phyloP scores from a whole-genome alignment of 2,329 filamentous ascomycete genomes.

The Zopfia rhizophila region DNA sequence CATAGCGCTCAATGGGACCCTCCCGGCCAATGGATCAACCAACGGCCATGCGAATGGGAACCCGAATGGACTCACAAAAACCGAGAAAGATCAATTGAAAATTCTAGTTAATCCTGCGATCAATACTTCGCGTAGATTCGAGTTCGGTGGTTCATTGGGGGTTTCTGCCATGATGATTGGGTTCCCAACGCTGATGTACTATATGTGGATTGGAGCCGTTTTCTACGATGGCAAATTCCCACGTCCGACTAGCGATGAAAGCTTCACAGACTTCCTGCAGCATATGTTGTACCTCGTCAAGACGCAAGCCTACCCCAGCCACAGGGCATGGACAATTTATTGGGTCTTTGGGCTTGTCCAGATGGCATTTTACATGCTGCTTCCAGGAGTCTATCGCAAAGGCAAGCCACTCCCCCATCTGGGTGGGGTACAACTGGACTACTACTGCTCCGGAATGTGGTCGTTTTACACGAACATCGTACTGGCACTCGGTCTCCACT shows the following conservation, averaged over 20 bases:
- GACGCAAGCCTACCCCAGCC: constrained; percentile 83
- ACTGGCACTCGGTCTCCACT: constrained; percentile 77
- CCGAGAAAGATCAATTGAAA: constrained; percentile 26
- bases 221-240: constrained; percentile 91
- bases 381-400: constrained; percentile 87
- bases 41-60: constrained; percentile 51
- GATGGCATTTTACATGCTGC: constrained; percentile 80
- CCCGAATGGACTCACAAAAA: constrained; percentile 43
- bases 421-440: constrained; percentile 85
- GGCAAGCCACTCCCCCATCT: constrained; percentile 88
- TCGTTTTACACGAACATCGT: constrained; percentile 89
- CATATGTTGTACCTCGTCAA: constrained; percentile 80
- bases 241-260: constrained; percentile 71
- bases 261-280: constrained; percentile 73
- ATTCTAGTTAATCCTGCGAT: constrained; percentile 50
- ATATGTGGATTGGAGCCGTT: constrained; percentile 97
- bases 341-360: constrained; percentile 93
- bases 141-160: constrained; percentile 90
- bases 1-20: constrained; percentile 20
- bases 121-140: constrained; percentile 66
- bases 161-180: constrained; percentile 86
- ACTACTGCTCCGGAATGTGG: constrained; percentile 92
- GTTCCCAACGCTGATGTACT: constrained; percentile 97
- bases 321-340: constrained; percentile 90
- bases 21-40: constrained; percentile 29